Evolutionary conservation across 257 asterid genomes (phyloP).

Genomic region (Thymus mandschuricus): DNA sequence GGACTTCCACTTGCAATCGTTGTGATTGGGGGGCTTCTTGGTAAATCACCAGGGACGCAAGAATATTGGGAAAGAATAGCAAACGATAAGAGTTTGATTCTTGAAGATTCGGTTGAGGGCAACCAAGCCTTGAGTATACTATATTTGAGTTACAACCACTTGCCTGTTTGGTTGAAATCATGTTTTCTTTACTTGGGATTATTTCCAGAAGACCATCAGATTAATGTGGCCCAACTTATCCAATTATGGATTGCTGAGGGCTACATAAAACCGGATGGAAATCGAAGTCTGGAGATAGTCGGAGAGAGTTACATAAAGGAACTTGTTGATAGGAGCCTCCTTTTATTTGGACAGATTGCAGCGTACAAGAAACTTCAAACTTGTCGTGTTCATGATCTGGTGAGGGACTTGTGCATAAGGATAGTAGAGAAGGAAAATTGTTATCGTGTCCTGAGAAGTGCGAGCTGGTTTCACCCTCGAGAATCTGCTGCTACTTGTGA

Average conservation of each 20-base stretch:
- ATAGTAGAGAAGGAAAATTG: background rate
- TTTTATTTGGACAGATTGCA: background rate
- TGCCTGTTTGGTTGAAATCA: slow-evolving; percentile 11
- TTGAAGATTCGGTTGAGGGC: background rate
- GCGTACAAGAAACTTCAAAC: background rate
- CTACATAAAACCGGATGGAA: background rate
- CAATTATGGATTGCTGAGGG: slow-evolving; percentile 25
- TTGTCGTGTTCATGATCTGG: slow-evolving; percentile 9
- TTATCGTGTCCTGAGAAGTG: background rate
- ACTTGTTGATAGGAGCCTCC: slow-evolving; percentile 16
- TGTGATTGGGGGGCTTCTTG: slow-evolving; percentile 22
- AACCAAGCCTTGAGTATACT: background rate
- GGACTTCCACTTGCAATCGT: slow-evolving; percentile 21
- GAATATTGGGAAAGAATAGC: background rate
- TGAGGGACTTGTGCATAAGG: slow-evolving; percentile 5
- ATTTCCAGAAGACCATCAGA: slow-evolving; percentile 12
- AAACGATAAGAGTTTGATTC: background rate
- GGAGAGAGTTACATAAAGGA: slow-evolving; percentile 13
- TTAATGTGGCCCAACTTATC: slow-evolving; percentile 3
- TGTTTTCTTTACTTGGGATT: slow-evolving; percentile 25
- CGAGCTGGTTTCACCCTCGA: background rate
- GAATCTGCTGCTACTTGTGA: background rate
- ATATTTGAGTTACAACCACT: slow-evolving; percentile 17
- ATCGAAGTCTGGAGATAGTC: slow-evolving; percentile 9
- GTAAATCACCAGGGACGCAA: background rate